Evolutionary conservation across 78 protist genomes (phyloP).

Genomic region (Cavenderia fasciculata): DNA sequence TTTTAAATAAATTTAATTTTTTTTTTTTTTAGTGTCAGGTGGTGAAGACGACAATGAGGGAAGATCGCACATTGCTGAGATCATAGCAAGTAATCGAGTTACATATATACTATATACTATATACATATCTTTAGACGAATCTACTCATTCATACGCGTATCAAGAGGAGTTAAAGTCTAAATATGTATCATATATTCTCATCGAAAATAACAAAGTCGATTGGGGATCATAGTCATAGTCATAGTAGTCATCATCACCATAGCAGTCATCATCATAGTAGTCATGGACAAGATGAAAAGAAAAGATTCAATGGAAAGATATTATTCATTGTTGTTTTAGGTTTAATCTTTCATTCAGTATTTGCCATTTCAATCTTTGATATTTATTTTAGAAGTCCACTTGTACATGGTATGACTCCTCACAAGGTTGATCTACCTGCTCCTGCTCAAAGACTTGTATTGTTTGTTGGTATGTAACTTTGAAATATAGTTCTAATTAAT

Average conservation of each 20-base stretch:
- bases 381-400: slow-evolving; percentile 94
- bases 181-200: slow-evolving; percentile 69
- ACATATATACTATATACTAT: too few species aligned
- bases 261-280: too few species aligned
- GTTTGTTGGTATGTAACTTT: slow-evolving; percentile 77
- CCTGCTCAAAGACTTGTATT: slow-evolving; percentile 88
- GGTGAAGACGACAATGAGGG: too few species aligned
- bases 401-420: slow-evolving; percentile 87
- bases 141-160: too few species aligned
- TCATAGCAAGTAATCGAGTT: too few species aligned
- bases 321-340: slow-evolving; percentile 65
- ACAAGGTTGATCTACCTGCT: neutral
- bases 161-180: neutral
- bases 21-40: too few species aligned
- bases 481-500: neutral
- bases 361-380: slow-evolving; percentile 82
- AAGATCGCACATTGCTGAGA: too few species aligned
- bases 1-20: too few species aligned
- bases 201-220: slow-evolving; percentile 10
- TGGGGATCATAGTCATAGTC: too few species aligned
- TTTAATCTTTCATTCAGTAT: slow-evolving; percentile 81
- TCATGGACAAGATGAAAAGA: slow-evolving; percentile 16
- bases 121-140: too few species aligned
- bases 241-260: too few species aligned
- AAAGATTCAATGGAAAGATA: slow-evolving; percentile 42